Percentiles rank a stretch among this genome's conserved stretches.
These are phyloP conservation scores for Bauhinia variegata DNA, from an alignment of 306 rosid genomes.

Conservation along the genomic window DNA sequence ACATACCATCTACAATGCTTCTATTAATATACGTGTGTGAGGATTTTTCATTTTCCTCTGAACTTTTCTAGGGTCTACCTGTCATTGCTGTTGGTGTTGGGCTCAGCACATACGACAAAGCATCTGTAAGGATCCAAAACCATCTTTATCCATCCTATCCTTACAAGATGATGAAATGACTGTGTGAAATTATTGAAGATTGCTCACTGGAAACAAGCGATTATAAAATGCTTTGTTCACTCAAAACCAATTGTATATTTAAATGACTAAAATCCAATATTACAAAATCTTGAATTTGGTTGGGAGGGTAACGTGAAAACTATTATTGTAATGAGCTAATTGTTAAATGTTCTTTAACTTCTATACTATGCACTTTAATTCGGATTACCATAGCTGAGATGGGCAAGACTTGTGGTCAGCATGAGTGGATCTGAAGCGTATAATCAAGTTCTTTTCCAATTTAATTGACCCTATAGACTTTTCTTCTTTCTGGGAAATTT, in stretches of 20 bases:
- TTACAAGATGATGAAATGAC: slow-evolving; percentile 15
- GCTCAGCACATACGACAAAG: slow-evolving; percentile 91
- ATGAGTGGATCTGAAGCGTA: neutral
- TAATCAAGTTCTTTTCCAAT: neutral
- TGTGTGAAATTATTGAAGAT: slow-evolving; percentile 1
- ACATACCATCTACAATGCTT: slow-evolving; percentile 14
- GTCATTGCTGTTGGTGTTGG: slow-evolving; percentile 91
- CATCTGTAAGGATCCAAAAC: slow-evolving; percentile 69
- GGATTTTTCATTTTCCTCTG: slow-evolving; percentile 33
- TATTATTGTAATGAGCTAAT: neutral
- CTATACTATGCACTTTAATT: neutral
- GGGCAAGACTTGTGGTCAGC: neutral
- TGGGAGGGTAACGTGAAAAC: neutral
- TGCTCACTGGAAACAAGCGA: neutral
- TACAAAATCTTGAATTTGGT: neutral
- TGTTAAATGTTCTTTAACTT: neutral
- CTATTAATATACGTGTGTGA: slow-evolving; percentile 4
- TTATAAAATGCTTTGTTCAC: neutral
- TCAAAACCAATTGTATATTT: neutral
- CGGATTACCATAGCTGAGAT: neutral
- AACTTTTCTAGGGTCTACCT: slow-evolving; percentile 74
- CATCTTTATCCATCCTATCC: slow-evolving; percentile 25
- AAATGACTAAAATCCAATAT: neutral
- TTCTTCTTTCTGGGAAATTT: neutral
- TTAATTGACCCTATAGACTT: neutral